Conservation (phyloP, 768 basidiomycete genomes). For the Floccularia luteovirens region DNA sequence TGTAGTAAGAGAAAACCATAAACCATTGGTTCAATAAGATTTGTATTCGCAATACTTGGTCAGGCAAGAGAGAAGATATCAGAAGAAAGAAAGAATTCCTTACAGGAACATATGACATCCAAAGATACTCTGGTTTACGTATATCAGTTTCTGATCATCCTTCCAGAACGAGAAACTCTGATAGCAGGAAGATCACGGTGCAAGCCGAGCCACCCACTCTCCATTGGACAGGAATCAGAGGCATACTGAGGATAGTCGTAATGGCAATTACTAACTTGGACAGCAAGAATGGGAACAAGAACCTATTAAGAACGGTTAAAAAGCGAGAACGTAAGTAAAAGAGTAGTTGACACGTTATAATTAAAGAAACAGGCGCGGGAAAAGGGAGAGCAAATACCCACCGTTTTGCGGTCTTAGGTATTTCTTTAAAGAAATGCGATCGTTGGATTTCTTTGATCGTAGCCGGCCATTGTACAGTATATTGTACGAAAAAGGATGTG, state of each 20-base stretch:
- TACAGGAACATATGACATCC: slow-evolving; percentile 69
- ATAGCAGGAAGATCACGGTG: slow-evolving; percentile 73
- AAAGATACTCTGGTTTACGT: slow-evolving; percentile 42
- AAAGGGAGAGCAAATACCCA: slow-evolving; percentile 34
- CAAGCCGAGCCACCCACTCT: slow-evolving; percentile 45
- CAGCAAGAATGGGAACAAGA: slow-evolving; percentile 52
- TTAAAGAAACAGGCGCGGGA: slow-evolving; percentile 1
- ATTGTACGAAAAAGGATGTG: slow-evolving; percentile 52
- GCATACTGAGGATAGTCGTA: slow-evolving; percentile 46
- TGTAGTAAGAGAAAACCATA: slow-evolving; percentile 65
- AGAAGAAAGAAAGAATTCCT: slow-evolving; percentile 24
- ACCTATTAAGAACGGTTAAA: slow-evolving; percentile 25
- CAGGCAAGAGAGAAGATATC: slow-evolving; percentile 1
- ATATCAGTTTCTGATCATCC: slow-evolving; percentile 10
- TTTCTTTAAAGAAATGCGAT: slow-evolving; percentile 87
- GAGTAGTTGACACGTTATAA: slow-evolving; percentile 14
- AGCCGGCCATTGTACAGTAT: slow-evolving; percentile 52
- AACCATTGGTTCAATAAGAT: slow-evolving; percentile 41
- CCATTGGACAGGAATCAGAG: slow-evolving; percentile 51
- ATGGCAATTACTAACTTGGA: slow-evolving; percentile 47
- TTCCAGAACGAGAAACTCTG: slow-evolving; percentile 20
- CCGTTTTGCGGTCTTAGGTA: slow-evolving; percentile 73
- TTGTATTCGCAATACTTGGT: slow-evolving; percentile 16
- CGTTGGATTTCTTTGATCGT: slow-evolving; percentile 76
- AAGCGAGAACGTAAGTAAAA: not conserved